Evolutionary conservation across 805 yeast genomes (phyloP).

Genomic region (Hanseniaspora nectarophila): DNA sequence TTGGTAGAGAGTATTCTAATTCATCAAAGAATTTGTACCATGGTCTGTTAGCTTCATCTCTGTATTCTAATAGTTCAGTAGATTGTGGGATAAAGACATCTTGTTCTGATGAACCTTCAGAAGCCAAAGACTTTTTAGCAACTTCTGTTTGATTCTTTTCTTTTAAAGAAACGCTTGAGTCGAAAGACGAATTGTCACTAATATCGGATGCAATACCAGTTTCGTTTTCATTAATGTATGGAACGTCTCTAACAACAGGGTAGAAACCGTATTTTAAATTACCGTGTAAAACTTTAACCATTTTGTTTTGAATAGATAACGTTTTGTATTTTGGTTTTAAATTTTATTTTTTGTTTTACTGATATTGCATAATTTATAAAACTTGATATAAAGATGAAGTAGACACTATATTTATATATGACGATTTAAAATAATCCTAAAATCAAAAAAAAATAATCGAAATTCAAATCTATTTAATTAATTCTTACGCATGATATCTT

Average conservation of each 20-base stretch:
- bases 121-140: background rate
- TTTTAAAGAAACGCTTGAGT: background rate
- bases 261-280: slow-evolving; percentile 29
- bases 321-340: background rate
- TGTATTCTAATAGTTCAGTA: slow-evolving; percentile 28
- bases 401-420: too few species aligned
- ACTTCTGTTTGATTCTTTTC: background rate
- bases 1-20: slow-evolving; percentile 43
- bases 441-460: too few species aligned
- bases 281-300: slow-evolving; percentile 21
- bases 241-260: slow-evolving; percentile 26
- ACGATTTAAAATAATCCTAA: too few species aligned
- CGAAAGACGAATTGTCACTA: background rate
- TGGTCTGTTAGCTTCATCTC: slow-evolving; percentile 43
- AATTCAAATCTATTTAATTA: too few species aligned
- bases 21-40: slow-evolving; percentile 53
- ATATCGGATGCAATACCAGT: slow-evolving; percentile 11
- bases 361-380: background rate
- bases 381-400: too few species aligned
- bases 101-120: background rate
- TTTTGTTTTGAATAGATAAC: slow-evolving; percentile 12
- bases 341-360: background rate
- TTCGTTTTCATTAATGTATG: slow-evolving; percentile 17
- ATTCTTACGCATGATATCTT: too few species aligned
- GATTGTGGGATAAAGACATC: background rate